A percentile compares a stretch with the other conserved stretches of the same genome.
Conservation (phyloP, 345 rosid genomes). For the Microthlaspi erraticum region DNA sequence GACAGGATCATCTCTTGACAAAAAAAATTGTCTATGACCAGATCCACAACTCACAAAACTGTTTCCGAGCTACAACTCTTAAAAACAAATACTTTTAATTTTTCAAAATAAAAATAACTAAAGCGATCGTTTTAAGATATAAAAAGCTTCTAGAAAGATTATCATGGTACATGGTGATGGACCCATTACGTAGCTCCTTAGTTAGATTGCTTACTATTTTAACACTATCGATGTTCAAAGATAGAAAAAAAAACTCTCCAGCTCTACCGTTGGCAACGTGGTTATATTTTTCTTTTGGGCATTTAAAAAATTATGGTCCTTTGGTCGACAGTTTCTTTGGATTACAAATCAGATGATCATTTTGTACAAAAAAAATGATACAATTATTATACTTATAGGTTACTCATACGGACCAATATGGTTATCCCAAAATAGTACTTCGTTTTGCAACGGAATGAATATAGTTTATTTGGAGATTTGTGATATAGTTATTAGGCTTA, state of each 20-base stretch:
- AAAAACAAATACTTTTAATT: not conserved
- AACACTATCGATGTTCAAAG: not conserved
- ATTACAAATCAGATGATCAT: not conserved
- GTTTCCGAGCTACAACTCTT: not conserved
- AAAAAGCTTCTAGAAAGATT: slow-evolving; percentile 27
- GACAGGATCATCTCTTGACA: not conserved
- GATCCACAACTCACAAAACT: not conserved
- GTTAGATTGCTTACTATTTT: slow-evolving; percentile 3
- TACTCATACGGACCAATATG: no score
- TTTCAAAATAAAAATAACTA: not conserved
- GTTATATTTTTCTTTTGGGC: not conserved
- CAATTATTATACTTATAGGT: no score
- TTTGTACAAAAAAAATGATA: no score
- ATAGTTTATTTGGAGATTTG: not conserved
- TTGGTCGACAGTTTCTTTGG: not conserved
- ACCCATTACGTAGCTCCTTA: not conserved
- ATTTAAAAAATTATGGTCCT: not conserved
- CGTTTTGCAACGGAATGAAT: not conserved
- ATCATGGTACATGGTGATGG: slow-evolving; percentile 16
- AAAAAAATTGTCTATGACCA: not conserved
- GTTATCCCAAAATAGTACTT: no score
- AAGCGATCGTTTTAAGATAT: not conserved
- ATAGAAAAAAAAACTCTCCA: not conserved
- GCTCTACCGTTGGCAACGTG: not conserved
- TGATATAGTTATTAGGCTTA: not conserved